A percentile compares a stretch with the other conserved stretches of the same genome.
Conservation (phyloP, 2,329 filamentous ascomycete genomes). For the Nemania sp. region DNA sequence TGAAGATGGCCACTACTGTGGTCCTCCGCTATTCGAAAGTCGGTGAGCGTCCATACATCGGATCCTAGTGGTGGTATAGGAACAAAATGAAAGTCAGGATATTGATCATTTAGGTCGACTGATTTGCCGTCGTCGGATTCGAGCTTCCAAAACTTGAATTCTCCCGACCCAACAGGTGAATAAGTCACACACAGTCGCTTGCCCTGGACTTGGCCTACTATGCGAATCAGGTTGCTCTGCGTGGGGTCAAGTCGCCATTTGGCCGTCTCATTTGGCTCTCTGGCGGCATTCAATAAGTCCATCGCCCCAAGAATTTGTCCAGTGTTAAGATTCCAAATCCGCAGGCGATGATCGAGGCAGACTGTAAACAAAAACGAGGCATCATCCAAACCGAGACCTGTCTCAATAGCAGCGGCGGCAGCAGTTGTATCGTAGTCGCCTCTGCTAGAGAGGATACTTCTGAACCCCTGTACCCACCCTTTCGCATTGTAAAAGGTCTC, state of each 20-base stretch:
- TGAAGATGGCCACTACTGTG: conserved; percentile 55
- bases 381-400: conserved; percentile 54
- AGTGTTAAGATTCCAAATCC: conserved; percentile 85
- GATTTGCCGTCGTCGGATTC: conserved; percentile 67
- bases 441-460: conserved; percentile 66
- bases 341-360: conserved; percentile 84
- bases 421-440: conserved; percentile 69
- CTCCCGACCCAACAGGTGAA: conserved; percentile 82
- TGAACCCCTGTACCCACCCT: conserved; percentile 70
- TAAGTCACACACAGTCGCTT: conserved; percentile 73
- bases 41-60: conserved; percentile 78
- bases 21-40: conserved; percentile 68
- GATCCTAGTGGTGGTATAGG: conserved; percentile 72
- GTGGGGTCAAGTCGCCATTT: conserved; percentile 80
- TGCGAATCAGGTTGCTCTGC: conserved; percentile 74
- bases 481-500: conserved; percentile 76
- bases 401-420: conserved; percentile 65
- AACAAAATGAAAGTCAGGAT: conserved; percentile 64
- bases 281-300: conserved; percentile 74
- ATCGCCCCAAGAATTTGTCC: conserved; percentile 76
- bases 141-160: conserved; percentile 93
- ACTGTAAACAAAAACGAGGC: conserved; percentile 72
- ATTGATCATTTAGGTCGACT: conserved; percentile 72
- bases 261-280: conserved; percentile 69
- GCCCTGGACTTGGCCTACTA: conserved; percentile 64